phyloP scores from a whole-genome alignment of 805 yeast species.

The Pichia nanzhaoensis region DNA sequence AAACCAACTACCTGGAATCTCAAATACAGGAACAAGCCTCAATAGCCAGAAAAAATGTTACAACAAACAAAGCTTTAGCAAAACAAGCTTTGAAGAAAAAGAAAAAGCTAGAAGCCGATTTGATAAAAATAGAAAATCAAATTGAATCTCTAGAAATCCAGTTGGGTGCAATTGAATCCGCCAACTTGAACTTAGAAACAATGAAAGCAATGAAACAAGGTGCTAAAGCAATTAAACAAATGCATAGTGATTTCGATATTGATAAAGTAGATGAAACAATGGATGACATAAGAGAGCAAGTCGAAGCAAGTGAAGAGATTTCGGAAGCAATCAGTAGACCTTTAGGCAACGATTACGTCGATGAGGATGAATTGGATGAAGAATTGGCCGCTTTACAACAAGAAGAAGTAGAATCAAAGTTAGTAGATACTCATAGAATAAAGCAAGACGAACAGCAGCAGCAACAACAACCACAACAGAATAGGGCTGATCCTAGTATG shows the following conservation, averaged over 20 bases:
- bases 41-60: slow-evolving; percentile 70
- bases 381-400: slow-evolving; percentile 81
- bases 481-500: slow-evolving; percentile 8
- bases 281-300: slow-evolving; percentile 98
- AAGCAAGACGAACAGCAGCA: slow-evolving; percentile 12
- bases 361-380: slow-evolving; percentile 93
- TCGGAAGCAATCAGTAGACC: slow-evolving; percentile 96
- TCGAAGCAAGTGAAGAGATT: slow-evolving; percentile 89
- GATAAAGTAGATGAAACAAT: slow-evolving; percentile 96
- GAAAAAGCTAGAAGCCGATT: slow-evolving; percentile 71
- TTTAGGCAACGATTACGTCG: slow-evolving; percentile 68
- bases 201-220: slow-evolving; percentile 99
- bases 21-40: slow-evolving; percentile 79
- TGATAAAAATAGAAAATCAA: slow-evolving; percentile 77
- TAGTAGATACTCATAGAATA: slow-evolving; percentile 11
- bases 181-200: slow-evolving; percentile 94
- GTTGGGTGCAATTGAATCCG: slow-evolving; percentile 83
- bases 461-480: background rate
- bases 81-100: slow-evolving; percentile 82
- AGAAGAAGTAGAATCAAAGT: slow-evolving; percentile 52
- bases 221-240: slow-evolving; percentile 91
- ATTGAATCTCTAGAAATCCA: slow-evolving; percentile 87
- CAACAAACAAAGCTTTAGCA: slow-evolving; percentile 66
- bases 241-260: slow-evolving; percentile 89
- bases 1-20: slow-evolving; percentile 70